Evolutionary conservation across 176 grass and related monocot genomes (phyloP).

Genomic region (Oryza nivara): DNA sequence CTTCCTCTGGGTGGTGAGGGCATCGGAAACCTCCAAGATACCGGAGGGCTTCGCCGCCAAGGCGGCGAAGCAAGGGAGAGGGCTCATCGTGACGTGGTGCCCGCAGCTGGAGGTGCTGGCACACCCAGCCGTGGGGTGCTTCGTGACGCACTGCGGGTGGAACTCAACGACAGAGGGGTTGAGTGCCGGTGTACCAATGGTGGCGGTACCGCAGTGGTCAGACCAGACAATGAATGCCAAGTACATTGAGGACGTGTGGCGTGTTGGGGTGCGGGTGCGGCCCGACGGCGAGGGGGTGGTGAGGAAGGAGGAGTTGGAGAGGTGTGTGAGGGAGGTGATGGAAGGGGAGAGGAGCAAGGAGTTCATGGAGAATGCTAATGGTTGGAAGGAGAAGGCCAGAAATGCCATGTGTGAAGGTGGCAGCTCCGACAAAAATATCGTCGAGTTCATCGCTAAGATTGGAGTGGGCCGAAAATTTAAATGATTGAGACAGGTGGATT

Average conservation of each 20-base stretch:
- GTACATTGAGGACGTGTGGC: slow-evolving; percentile 71
- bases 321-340: slow-evolving; percentile 7
- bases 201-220: slow-evolving; percentile 60
- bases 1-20: slow-evolving; percentile 52
- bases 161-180: slow-evolving; percentile 60
- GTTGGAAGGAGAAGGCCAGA: slow-evolving; percentile 46
- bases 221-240: slow-evolving; percentile 67
- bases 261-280: slow-evolving; percentile 47
- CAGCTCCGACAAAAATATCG: slow-evolving; percentile 55
- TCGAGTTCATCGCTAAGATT: slow-evolving; percentile 32
- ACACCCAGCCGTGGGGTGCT: slow-evolving; percentile 58
- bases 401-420: slow-evolving; percentile 45
- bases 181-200: slow-evolving; percentile 31
- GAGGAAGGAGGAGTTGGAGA: slow-evolving; percentile 31
- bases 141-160: slow-evolving; percentile 75
- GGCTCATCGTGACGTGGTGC: slow-evolving; percentile 54
- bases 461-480: neutral
- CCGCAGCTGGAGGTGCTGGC: slow-evolving; percentile 66
- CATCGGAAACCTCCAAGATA: slow-evolving; percentile 32
- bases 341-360: neutral
- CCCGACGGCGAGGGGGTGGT: neutral
- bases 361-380: slow-evolving; percentile 35
- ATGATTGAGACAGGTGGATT: neutral
- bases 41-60: slow-evolving; percentile 30
- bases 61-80: neutral